These are phyloP conservation scores for Maudiozyma bulderi DNA, from an alignment of 805 yeast genomes.

Conservation along the genomic window DNA sequence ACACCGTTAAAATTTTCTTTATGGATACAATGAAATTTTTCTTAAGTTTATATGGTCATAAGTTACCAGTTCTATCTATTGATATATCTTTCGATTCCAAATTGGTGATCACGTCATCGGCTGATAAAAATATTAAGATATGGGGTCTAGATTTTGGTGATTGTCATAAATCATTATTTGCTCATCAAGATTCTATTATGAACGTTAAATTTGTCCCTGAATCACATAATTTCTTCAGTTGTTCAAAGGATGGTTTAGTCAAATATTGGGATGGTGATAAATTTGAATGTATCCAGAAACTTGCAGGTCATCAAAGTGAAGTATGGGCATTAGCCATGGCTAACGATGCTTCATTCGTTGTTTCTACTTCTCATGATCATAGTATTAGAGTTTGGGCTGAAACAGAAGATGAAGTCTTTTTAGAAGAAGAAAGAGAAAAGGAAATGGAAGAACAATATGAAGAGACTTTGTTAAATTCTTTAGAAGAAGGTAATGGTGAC, in stretches of 20 bases:
- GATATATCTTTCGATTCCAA: constrained; percentile 88
- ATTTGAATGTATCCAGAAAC: constrained; percentile 84
- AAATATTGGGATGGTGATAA: constrained; percentile 99
- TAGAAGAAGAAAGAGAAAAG: constrained; percentile 93
- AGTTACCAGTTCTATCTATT: constrained; percentile 84
- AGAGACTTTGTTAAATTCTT: constrained; percentile 58
- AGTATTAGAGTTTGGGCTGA: constrained; percentile 89
- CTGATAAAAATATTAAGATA: constrained; percentile 92
- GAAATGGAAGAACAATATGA: constrained; percentile 92
- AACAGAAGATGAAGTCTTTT: constrained; percentile 88
- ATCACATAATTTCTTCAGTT: constrained; percentile 82
- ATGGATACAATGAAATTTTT: constrained; percentile 79
- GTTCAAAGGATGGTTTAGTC: constrained; percentile 78
- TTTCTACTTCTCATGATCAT: constrained; percentile 87
- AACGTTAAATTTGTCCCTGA: constrained; percentile 72
- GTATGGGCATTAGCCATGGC: constrained; percentile 89
- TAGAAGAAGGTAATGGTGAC: constrained; percentile 48
- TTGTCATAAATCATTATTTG: constrained; percentile 93
- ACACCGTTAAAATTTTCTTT: constrained; percentile 91
- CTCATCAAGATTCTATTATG: constrained; percentile 95
- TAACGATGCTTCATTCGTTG: constrained; percentile 56
- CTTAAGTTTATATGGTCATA: constrained; percentile 89
- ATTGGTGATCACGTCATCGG: constrained; percentile 82
- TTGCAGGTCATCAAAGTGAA: constrained; percentile 82
- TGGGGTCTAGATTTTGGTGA: constrained; percentile 99